A percentile compares a stretch with the other conserved stretches of the same genome.
Conservation (phyloP, 495 filamentous ascomycete species). For the Xylaria venustula region DNA sequence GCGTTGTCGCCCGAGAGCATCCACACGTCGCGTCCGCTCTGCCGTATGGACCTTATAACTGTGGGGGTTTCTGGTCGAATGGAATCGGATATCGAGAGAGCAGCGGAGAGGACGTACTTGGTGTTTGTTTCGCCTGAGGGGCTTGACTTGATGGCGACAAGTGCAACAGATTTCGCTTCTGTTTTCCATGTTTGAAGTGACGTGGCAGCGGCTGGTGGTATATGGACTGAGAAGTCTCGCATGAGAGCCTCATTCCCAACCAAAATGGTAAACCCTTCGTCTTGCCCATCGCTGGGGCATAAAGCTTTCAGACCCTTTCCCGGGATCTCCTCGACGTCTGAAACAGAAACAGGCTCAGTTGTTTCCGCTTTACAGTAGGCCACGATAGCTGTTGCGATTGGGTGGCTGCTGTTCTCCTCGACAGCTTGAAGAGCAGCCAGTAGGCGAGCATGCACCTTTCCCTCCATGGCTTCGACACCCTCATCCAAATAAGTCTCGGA, state of each 20-base stretch:
- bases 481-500: conserved; percentile 53
- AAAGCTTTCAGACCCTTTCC: conserved; percentile 78
- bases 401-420: conserved; percentile 84
- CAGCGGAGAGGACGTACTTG: conserved; percentile 44
- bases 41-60: conserved; percentile 66
- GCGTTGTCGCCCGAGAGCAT: conserved; percentile 91
- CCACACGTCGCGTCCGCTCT: conserved; percentile 69
- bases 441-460: conserved; percentile 19
- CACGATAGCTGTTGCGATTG: conserved; percentile 80
- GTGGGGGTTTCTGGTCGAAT: conserved; percentile 71
- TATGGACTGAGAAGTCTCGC: conserved; percentile 37
- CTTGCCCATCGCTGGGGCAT: conserved; percentile 46
- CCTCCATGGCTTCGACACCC: conserved; percentile 27
- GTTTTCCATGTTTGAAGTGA: conserved; percentile 65
- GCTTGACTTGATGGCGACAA: conserved; percentile 53
- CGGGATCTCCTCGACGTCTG: conserved; percentile 68
- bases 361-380: conserved; percentile 57
- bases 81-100: conserved; percentile 66
- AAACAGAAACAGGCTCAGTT: conserved; percentile 33
- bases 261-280: conserved; percentile 58
- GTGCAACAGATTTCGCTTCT: conserved; percentile 70
- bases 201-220: conserved; percentile 33
- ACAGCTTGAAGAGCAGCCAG: conserved; percentile 59
- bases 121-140: background rate
- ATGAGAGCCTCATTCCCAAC: conserved; percentile 85